Conservation (phyloP, 768 basidiomycete genomes). For the Pulveroboletus ravenelii region DNA sequence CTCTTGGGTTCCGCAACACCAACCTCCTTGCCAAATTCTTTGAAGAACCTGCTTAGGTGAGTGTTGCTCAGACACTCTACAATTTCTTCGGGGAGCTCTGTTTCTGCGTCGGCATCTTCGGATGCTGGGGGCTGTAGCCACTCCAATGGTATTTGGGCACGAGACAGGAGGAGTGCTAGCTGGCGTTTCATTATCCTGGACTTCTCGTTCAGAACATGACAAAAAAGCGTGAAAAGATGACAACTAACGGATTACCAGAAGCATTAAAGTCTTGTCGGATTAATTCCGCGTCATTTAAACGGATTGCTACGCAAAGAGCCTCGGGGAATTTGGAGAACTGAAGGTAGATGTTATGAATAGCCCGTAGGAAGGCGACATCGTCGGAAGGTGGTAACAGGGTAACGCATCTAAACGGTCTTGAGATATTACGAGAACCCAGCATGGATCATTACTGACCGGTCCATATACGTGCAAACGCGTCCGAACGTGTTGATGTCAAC, state of each 20-base stretch:
- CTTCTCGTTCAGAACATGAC: not conserved
- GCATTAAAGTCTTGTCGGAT: constrained; percentile 86
- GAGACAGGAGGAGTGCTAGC: constrained; percentile 88
- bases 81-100: constrained; percentile 76
- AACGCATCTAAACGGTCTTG: constrained; percentile 56
- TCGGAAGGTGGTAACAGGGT: constrained; percentile 90
- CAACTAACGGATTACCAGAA: constrained; percentile 78
- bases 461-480: constrained; percentile 95
- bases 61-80: constrained; percentile 84
- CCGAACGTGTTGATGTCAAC: constrained; percentile 85
- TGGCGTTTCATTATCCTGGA: constrained; percentile 86
- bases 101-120: constrained; percentile 50
- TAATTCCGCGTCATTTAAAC: constrained; percentile 73
- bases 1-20: constrained; percentile 87
- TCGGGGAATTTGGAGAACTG: constrained; percentile 86
- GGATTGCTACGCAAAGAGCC: constrained; percentile 80
- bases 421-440: not conserved
- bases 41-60: constrained; percentile 78
- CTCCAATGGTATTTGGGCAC: constrained; percentile 84
- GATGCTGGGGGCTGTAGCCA: constrained; percentile 67
- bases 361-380: constrained; percentile 81
- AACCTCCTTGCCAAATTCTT: constrained; percentile 89
- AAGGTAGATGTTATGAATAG: constrained; percentile 86
- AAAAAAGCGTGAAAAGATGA: not conserved
- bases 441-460: constrained; percentile 51